Evolutionary conservation across 2,329 filamentous ascomycete species (phyloP).

Genomic region (Teratosphaeria pseudoeucalypti): DNA sequence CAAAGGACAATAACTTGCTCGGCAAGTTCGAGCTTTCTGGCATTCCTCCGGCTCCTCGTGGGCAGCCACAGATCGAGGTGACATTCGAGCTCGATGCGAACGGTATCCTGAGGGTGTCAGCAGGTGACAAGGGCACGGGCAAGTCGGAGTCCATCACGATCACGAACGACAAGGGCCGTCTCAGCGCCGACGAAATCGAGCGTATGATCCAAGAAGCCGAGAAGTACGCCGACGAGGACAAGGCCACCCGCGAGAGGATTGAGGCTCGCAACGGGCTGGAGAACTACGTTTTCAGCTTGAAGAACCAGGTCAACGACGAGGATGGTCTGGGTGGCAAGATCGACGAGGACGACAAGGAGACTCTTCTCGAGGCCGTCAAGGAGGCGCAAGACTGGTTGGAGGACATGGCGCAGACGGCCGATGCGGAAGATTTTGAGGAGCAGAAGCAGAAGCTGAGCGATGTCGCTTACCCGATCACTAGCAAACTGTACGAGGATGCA

Average conservation of each 20-base stretch:
- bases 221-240: constrained; percentile 98
- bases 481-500: constrained; percentile 71
- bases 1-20: constrained; percentile 57
- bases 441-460: constrained; percentile 98
- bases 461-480: constrained; percentile 96
- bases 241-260: constrained; percentile 93
- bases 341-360: constrained; percentile 96
- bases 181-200: constrained; percentile 93
- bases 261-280: constrained; percentile 93
- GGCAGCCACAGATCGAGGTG: constrained; percentile 96
- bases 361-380: constrained; percentile 90
- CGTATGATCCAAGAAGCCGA: constrained; percentile 98
- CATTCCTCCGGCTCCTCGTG: constrained; percentile 88
- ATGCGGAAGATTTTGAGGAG: constrained; percentile 93
- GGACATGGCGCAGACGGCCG: constrained; percentile 78
- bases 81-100: constrained; percentile 97
- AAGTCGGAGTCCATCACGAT: constrained; percentile 97
- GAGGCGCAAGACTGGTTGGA: constrained; percentile 95
- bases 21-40: constrained; percentile 97
- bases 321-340: constrained; percentile 98
- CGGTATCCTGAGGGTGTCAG: constrained; percentile 93
- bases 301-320: constrained; percentile 98
- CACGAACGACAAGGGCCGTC: constrained; percentile 98
- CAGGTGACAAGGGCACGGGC: constrained; percentile 94
- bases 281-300: constrained; percentile 98